phyloP scores from a whole-genome alignment of 164 flowering plant species.

The Vitis rupestris region DNA sequence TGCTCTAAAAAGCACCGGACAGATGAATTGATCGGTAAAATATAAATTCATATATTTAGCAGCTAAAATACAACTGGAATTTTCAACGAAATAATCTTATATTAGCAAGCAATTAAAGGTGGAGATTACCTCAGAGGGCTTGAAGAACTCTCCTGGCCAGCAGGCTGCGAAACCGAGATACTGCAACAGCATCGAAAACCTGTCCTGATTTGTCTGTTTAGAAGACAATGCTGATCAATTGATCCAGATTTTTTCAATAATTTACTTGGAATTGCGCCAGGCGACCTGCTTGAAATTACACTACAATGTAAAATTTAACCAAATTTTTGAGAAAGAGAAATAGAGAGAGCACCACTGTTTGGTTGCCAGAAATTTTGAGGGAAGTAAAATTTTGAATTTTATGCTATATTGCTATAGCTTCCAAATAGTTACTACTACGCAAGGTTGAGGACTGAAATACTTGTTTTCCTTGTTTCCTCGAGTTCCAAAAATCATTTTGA shows the following conservation, averaged over 20 bases:
- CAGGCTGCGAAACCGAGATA: slow-evolving; percentile 24
- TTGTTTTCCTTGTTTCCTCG: no score
- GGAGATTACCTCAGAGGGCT: slow-evolving; percentile 36
- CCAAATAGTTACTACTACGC: no score
- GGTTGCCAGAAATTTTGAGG: no score
- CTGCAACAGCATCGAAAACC: slow-evolving; percentile 36
- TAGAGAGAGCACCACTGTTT: background rate
- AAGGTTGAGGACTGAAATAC: no score
- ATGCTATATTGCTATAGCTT: no score
- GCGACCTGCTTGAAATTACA: slow-evolving; percentile 16
- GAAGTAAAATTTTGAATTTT: no score
- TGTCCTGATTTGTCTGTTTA: background rate
- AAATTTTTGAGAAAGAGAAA: background rate
- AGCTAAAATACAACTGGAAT: no score
- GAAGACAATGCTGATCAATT: slow-evolving; percentile 2
- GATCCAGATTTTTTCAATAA: background rate
- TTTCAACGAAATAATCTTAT: no score
- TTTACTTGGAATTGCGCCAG: slow-evolving; percentile 11
- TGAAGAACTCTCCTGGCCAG: slow-evolving; percentile 25
- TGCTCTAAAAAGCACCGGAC: no score
- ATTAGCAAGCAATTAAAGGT: background rate
- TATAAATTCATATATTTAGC: no score
- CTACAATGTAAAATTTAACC: background rate
- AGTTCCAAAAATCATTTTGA: no score
- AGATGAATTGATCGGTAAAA: no score